These are phyloP conservation scores for Lactuca sativa DNA, from an alignment of 129 eudicot species.

Conservation along the genomic window DNA sequence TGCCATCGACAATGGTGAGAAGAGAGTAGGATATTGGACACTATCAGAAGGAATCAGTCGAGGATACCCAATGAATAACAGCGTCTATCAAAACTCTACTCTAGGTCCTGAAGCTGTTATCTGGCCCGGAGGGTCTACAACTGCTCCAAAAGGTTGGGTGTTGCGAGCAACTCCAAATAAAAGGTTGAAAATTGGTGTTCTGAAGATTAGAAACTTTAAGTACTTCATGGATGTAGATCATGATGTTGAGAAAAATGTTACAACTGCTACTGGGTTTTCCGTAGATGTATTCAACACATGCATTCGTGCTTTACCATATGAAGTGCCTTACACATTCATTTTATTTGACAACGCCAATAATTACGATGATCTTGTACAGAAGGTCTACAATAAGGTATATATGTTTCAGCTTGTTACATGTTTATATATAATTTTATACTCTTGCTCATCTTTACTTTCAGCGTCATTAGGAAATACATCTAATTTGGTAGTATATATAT, in stretches of 20 bases:
- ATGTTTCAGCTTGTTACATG: too few relatives aligned
- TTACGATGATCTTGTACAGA: slow-evolving; percentile 35
- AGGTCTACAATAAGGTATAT: slow-evolving; percentile 42
- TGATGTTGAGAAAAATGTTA: slow-evolving; percentile 24
- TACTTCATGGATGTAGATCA: slow-evolving; percentile 21
- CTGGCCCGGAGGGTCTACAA: slow-evolving; percentile 38
- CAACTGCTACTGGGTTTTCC: slow-evolving; percentile 37
- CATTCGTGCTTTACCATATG: slow-evolving; percentile 30
- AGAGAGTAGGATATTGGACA: slow-evolving; percentile 57
- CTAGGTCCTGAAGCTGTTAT: slow-evolving; percentile 15
- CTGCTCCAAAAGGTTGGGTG: slow-evolving; percentile 37
- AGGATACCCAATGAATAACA: not conserved
- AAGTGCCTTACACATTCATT: slow-evolving; percentile 29
- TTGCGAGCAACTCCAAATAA: slow-evolving; percentile 14
- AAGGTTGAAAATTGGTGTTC: slow-evolving; percentile 37
- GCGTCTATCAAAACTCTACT: not conserved
- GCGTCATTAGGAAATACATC: not conserved
- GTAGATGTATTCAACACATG: slow-evolving; percentile 46
- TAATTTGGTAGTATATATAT: not conserved
- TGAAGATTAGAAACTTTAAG: slow-evolving; percentile 19
- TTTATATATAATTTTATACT: too few relatives aligned
- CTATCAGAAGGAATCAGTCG: slow-evolving; percentile 25
- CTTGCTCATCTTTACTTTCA: too few relatives aligned
- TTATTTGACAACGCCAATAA: slow-evolving; percentile 27
- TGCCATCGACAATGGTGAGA: slow-evolving; percentile 43